phyloP scores from a whole-genome alignment of 1,284 basidiomycete species.

The Trametes polyzona region DNA sequence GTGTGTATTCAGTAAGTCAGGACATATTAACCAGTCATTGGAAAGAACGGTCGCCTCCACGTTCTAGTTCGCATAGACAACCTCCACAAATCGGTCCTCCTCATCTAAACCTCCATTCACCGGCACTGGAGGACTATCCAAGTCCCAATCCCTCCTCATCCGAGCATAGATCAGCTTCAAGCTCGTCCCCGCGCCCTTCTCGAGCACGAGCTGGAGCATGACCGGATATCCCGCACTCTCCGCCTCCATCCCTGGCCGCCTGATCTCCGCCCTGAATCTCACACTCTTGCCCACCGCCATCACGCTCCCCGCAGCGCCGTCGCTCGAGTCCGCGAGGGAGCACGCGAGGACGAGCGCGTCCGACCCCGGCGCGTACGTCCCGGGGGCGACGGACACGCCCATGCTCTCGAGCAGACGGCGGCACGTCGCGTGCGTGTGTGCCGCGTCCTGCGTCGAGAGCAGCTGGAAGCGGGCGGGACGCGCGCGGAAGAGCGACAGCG shows the following conservation, averaged over 20 bases:
- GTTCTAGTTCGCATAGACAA: constrained; percentile 31
- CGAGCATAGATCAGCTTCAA: constrained; percentile 78
- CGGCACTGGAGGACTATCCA: constrained; percentile 45
- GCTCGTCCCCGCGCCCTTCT: constrained; percentile 82
- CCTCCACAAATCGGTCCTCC: constrained; percentile 38
- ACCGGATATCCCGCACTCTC: constrained; percentile 54
- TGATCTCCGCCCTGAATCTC: constrained; percentile 80
- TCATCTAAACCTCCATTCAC: constrained; percentile 35
- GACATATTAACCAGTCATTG: background rate
- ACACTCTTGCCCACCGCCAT: constrained; percentile 64
- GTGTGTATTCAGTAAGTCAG: background rate
- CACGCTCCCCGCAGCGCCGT: constrained; percentile 49
- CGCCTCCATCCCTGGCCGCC: constrained; percentile 48
- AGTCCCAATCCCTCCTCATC: constrained; percentile 73
- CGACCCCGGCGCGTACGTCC: constrained; percentile 39
- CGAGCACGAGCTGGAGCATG: constrained; percentile 73
- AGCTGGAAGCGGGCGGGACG: constrained; percentile 71
- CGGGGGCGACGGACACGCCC: constrained; percentile 66
- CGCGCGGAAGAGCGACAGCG: constrained; percentile 89
- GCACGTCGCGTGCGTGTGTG: constrained; percentile 75
- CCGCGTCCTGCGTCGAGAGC: constrained; percentile 68
- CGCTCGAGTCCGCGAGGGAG: constrained; percentile 59
- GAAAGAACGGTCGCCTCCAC: background rate
- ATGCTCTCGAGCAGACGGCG: constrained; percentile 73
- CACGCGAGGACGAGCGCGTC: constrained; percentile 58